These are phyloP conservation scores for Candida yuanshanica DNA, from an alignment of 805 yeast genomes.

Conservation along the genomic window DNA sequence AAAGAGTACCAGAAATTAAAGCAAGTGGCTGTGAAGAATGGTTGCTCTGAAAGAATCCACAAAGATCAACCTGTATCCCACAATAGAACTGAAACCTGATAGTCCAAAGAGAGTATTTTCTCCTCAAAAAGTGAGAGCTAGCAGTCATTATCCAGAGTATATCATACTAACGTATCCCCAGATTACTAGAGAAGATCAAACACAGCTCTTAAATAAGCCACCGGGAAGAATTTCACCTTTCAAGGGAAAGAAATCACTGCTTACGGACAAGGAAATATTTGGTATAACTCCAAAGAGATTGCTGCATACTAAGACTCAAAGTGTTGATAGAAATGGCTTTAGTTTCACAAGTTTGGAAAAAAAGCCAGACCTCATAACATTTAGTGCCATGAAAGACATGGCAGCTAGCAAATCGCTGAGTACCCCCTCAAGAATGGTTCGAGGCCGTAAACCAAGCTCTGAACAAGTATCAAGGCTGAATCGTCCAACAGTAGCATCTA, in stretches of 20 bases:
- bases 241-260: conserved; percentile 15
- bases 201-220: conserved; percentile 10
- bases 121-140: not conserved
- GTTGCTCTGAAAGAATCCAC: conserved; percentile 6
- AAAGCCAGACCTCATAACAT: conserved; percentile 16
- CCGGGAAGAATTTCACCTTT: conserved; percentile 23
- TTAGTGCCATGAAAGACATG: conserved; percentile 23
- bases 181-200: not conserved
- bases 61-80: not conserved
- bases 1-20: not conserved
- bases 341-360: conserved; percentile 5
- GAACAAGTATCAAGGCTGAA: conserved; percentile 17
- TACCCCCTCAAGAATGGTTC: conserved; percentile 25
- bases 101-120: not conserved
- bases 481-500: conserved; percentile 6
- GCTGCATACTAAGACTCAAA: conserved; percentile 19
- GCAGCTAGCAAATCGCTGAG: conserved; percentile 22
- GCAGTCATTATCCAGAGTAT: not conserved
- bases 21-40: no score
- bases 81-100: not conserved
- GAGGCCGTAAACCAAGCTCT: conserved; percentile 27
- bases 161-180: not conserved
- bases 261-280: conserved; percentile 14
- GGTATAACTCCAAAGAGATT: conserved; percentile 28
- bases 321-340: conserved; percentile 23